Evolutionary conservation across 2,329 filamentous ascomycete genomes (phyloP).

Genomic region (Fusarium tupiense): DNA sequence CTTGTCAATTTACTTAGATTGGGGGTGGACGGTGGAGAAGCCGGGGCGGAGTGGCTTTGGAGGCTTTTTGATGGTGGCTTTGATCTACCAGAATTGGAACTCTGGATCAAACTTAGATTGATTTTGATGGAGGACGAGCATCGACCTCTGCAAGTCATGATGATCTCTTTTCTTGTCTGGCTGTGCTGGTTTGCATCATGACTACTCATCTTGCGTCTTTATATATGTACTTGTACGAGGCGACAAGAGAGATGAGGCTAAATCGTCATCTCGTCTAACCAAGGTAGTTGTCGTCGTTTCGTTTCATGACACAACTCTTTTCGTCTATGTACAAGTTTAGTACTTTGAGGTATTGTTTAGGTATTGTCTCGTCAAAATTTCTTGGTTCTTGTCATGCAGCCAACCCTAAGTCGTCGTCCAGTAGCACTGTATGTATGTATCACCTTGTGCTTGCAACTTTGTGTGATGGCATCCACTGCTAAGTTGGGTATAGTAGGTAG

Average conservation of each 20-base stretch:
- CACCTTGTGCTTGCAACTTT: conserved; percentile 2
- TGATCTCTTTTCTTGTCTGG: neutral
- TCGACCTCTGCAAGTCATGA: conserved; percentile 1
- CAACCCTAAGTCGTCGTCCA: neutral
- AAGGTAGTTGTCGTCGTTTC: conserved; percentile 7
- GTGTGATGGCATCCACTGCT: neutral
- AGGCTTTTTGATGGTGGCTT: conserved; percentile 18
- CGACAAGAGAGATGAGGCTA: neutral
- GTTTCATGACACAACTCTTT: conserved; percentile 12
- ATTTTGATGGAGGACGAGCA: neutral
- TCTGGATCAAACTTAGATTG: conserved; percentile 1
- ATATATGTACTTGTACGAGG: neutral
- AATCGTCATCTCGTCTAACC: conserved; percentile 11
- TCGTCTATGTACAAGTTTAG: neutral
- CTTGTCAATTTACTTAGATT: neutral
- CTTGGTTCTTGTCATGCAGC: neutral
- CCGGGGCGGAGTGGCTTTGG: conserved; percentile 1
- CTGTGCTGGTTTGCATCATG: neutral
- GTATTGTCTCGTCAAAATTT: neutral
- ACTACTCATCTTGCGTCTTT: too few species aligned
- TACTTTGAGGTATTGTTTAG: neutral
- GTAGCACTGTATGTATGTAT: neutral
- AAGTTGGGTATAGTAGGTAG: neutral
- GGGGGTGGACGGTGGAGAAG: conserved; percentile 15
- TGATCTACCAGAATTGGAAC: conserved; percentile 22